Percentiles rank a stretch among this genome's conserved stretches.
These are phyloP conservation scores for Penicillium arizonense DNA, from an alignment of 495 filamentous ascomycete genomes.

Conservation along the genomic window DNA sequence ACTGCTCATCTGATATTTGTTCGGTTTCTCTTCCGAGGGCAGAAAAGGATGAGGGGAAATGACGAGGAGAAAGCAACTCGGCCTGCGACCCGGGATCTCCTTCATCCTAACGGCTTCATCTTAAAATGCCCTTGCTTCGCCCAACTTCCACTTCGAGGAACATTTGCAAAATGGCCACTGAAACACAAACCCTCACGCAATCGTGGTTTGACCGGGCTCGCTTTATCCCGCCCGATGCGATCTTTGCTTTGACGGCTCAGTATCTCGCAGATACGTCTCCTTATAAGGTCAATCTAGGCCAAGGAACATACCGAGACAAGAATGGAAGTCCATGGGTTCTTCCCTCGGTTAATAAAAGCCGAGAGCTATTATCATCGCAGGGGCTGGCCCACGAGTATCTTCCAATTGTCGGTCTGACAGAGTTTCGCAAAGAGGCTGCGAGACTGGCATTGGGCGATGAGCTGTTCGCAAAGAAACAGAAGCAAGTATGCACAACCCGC, in stretches of 20 bases:
- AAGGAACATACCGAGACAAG: slow-evolving; percentile 39
- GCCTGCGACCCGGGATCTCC: neutral
- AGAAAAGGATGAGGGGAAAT: neutral
- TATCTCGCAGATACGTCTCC: slow-evolving; percentile 29
- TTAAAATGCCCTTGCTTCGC: neutral
- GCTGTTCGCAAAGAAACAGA: slow-evolving; percentile 5
- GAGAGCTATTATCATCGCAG: slow-evolving; percentile 5
- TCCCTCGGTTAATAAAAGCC: slow-evolving; percentile 25
- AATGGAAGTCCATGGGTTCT: slow-evolving; percentile 43
- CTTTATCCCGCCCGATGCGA: slow-evolving; percentile 34
- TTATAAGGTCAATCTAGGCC: slow-evolving; percentile 36
- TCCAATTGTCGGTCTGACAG: slow-evolving; percentile 30
- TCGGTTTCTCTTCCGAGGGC: neutral
- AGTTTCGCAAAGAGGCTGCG: slow-evolving; percentile 23
- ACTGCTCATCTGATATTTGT: neutral
- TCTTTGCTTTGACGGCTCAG: slow-evolving; percentile 33
- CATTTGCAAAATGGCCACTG: slow-evolving; percentile 1
- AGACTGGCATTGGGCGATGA: slow-evolving; percentile 21
- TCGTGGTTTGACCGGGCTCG: slow-evolving; percentile 22
- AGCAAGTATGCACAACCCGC: slow-evolving; percentile 8
- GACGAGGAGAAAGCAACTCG: neutral
- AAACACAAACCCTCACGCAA: neutral
- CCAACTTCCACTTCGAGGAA: neutral
- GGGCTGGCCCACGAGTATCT: slow-evolving; percentile 25
- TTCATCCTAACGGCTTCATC: neutral